Evolutionary conservation across 208 protist species (phyloP), one percentile per base, ranked within the genome.

Genomic region (Wallacemonas rigidus): DNA sequence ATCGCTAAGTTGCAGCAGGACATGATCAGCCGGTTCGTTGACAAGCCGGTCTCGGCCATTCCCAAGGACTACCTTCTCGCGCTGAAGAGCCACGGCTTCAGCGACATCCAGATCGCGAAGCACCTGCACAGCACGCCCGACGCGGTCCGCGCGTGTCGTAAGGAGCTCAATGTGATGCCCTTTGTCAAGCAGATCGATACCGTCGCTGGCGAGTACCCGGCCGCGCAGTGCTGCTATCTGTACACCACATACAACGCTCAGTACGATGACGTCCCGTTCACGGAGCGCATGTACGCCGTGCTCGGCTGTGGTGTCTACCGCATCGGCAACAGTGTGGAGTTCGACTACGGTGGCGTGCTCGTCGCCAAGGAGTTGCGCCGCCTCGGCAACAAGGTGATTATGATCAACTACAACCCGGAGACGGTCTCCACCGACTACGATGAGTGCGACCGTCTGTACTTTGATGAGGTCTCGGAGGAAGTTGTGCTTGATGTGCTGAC

Each of bases 371-470:
- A 98, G 71, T 87, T 99, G 61, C 85, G 93, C 40, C 85, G 88
- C 36, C 81, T 99, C 26, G 98, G 97, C 44, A 85, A 97, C 75
- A 94, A 95, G 72, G 95, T 98, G 6, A 98, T 99, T 73, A 97
- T 99, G 83, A 97, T 99, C 79, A 99, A 99, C 92, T 99, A 98
- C 89, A 99, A 99, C 88, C 98, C 98, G 35, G 98, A 99, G 79
- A 99, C 98, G 11, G 98, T 99, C n/a, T 98, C 91, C 14, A 99
- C 98, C 40, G 98, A 99, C 88, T 99, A 98, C 83, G 98, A 98
- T 84, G 96, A 98, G 84, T 96, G 90, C 78, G 97, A 99, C 79
- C 93, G 97, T 11, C 88, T 99, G 8, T 99, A 99, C 88, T 99
- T 99, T 82, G 98, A 99, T 71, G 98, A 99, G 80, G 77, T 99